Percentiles rank a stretch among this genome's conserved stretches.
Evolutionary conservation across 306 rosid species (phyloP).

Genomic region (Fagus sylvatica): DNA sequence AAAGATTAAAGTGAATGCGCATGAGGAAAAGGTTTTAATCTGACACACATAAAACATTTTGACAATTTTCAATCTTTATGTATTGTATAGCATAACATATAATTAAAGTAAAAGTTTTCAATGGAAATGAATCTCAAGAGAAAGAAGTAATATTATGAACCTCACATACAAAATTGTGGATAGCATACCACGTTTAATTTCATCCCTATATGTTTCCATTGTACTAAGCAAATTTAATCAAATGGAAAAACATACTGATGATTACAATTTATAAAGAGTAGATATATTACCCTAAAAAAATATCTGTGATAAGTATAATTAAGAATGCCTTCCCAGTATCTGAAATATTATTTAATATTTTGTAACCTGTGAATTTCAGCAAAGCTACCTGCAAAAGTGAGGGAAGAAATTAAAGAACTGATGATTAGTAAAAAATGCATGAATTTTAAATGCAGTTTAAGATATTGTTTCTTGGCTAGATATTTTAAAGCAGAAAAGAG

Average conservation of each 20-base stretch:
- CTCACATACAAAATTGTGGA: background rate
- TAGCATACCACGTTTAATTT: background rate
- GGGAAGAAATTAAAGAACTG: slow-evolving; percentile 26
- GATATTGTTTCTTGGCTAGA: background rate
- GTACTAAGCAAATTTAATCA: background rate
- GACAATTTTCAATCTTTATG: background rate
- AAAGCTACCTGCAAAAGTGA: slow-evolving; percentile 84
- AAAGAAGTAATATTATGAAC: background rate
- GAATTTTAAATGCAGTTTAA: background rate
- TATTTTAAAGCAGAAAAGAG: background rate
- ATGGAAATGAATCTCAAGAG: background rate
- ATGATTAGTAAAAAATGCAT: slow-evolving; percentile 9
- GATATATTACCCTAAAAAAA: slow-evolving; percentile 83
- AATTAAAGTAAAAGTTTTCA: background rate
- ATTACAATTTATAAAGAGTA: slow-evolving; percentile 4
- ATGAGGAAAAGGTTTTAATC: background rate
- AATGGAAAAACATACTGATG: background rate
- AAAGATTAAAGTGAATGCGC: background rate
- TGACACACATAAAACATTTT: background rate
- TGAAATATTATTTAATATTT: slow-evolving; percentile 81
- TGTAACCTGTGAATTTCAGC: slow-evolving; percentile 97
- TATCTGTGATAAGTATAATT: slow-evolving; percentile 83
- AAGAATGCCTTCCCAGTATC: slow-evolving; percentile 97
- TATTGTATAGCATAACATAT: background rate
- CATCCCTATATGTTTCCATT: background rate